Evolutionary conservation across 371 early-diverging fungal genomes (phyloP).

Genomic region (Mortierella sp.): DNA sequence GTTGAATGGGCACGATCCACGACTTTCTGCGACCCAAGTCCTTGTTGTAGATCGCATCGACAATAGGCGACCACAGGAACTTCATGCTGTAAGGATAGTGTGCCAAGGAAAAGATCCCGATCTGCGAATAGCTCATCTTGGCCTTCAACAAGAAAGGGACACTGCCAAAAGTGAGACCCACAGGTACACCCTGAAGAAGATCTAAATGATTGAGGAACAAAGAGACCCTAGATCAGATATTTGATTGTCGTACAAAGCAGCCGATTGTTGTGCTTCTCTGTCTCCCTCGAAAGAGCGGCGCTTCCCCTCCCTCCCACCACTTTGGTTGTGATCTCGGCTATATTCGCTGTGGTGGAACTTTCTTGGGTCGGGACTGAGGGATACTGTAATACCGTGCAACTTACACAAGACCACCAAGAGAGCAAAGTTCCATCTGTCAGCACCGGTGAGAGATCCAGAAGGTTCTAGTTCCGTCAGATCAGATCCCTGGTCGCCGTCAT

Average conservation of each 20-base stretch:
- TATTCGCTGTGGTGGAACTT: no score
- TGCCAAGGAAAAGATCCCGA: slow-evolving; percentile 93
- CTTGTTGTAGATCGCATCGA: slow-evolving; percentile 88
- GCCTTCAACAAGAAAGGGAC: slow-evolving; percentile 94
- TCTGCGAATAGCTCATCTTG: slow-evolving; percentile 88
- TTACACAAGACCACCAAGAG: slow-evolving; percentile 77
- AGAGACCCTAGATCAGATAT: background rate
- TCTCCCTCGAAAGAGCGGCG: no score
- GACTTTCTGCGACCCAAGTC: slow-evolving; percentile 91
- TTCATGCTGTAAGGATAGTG: slow-evolving; percentile 94
- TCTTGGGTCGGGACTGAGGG: no score
- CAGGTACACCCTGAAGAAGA: slow-evolving; percentile 93
- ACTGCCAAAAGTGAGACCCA: slow-evolving; percentile 91
- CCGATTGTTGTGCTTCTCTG: no score
- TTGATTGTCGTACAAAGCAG: background rate
- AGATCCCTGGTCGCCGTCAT: background rate
- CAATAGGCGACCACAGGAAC: slow-evolving; percentile 96
- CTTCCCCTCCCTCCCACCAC: no score
- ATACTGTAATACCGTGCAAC: slow-evolving; percentile 22
- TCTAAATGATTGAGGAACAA: slow-evolving; percentile 58
- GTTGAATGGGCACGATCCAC: slow-evolving; percentile 98
- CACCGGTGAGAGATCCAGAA: slow-evolving; percentile 28
- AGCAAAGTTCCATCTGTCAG: slow-evolving; percentile 72
- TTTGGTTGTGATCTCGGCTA: no score
- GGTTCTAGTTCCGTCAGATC: background rate